These are phyloP conservation scores for Lepidium campestre DNA, from an alignment of 441 rosid genomes.

Conservation along the genomic window DNA sequence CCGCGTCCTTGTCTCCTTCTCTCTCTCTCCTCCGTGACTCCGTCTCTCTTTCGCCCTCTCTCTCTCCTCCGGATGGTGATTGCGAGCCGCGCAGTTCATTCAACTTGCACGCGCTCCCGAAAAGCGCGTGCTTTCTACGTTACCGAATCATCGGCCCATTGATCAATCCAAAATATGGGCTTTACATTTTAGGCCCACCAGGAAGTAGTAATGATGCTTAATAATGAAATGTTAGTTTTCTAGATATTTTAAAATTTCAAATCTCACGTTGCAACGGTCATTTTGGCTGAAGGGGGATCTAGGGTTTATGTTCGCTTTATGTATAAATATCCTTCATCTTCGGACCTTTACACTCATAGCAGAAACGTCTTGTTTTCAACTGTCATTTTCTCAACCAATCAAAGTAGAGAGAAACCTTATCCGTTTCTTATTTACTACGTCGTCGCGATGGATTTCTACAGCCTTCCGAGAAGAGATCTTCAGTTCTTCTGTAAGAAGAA, in stretches of 20 bases:
- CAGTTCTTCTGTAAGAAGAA: slow-evolving; percentile 92
- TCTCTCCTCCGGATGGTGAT: slow-evolving; percentile 32
- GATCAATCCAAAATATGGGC: not conserved
- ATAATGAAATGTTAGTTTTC: not conserved
- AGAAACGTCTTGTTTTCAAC: slow-evolving; percentile 26
- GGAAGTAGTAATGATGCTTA: not conserved
- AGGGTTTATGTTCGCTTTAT: slow-evolving; percentile 35
- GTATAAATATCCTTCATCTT: slow-evolving; percentile 10
- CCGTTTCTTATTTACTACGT: not conserved
- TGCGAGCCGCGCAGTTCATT: slow-evolving; percentile 14
- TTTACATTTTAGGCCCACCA: slow-evolving; percentile 5
- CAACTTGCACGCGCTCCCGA: slow-evolving; percentile 26
- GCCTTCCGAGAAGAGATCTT: slow-evolving; percentile 73
- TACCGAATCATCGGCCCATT: slow-evolving; percentile 19
- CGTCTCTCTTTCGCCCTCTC: slow-evolving; percentile 25
- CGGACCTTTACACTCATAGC: slow-evolving; percentile 5
- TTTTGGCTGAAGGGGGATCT: slow-evolving; percentile 17
- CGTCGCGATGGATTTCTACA: slow-evolving; percentile 64
- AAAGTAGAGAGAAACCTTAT: not conserved
- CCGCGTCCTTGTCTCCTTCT: slow-evolving; percentile 11
- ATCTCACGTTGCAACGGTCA: slow-evolving; percentile 58
- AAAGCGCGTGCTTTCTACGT: slow-evolving; percentile 32
- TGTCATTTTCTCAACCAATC: slow-evolving; percentile 1
- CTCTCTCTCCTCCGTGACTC: slow-evolving; percentile 25
- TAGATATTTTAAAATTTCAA: slow-evolving; percentile 49